These are phyloP conservation scores for Colletotrichum sojae DNA, from an alignment of 2,329 filamentous ascomycete species.

Conservation along the genomic window DNA sequence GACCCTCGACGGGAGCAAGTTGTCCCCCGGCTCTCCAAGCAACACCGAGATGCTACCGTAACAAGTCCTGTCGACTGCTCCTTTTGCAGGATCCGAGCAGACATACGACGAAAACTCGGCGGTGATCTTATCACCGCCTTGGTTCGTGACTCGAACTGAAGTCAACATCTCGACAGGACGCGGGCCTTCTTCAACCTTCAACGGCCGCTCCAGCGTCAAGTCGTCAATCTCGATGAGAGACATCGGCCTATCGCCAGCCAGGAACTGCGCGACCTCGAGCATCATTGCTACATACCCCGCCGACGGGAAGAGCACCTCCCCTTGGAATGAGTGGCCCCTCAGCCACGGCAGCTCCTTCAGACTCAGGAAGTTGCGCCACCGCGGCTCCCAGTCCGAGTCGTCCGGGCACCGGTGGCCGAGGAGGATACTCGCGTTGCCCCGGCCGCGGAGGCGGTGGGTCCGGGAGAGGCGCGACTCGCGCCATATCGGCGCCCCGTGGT, in stretches of 20 bases:
- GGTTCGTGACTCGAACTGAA: not conserved
- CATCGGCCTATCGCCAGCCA: not conserved
- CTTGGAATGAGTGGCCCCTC: constrained; percentile 61
- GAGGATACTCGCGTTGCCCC: constrained; percentile 15
- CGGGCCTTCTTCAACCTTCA: constrained; percentile 6
- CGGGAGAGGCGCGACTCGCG: constrained; percentile 16
- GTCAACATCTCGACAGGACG: constrained; percentile 14
- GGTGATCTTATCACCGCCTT: not conserved
- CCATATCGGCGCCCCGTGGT: constrained; percentile 30
- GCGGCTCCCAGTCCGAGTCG: constrained; percentile 2
- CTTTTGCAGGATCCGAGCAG: constrained; percentile 1
- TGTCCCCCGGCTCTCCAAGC: rapidly evolving
- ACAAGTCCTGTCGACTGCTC: not conserved
- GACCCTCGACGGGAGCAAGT: not conserved
- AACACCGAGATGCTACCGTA: constrained; percentile 3
- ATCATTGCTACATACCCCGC: constrained; percentile 51
- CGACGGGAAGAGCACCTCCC: constrained; percentile 56
- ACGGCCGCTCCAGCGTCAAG: constrained; percentile 19
- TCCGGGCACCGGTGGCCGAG: constrained; percentile 15
- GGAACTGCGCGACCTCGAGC: constrained; percentile 30
- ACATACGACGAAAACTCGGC: constrained; percentile 8
- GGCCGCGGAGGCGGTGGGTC: constrained; percentile 34
- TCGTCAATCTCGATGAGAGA: constrained; percentile 10
- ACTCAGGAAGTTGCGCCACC: constrained; percentile 37
- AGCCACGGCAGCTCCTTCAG: constrained; percentile 59